phyloP scores from a whole-genome alignment of 1,139 yeast species.

The Williopsis jadinii region DNA sequence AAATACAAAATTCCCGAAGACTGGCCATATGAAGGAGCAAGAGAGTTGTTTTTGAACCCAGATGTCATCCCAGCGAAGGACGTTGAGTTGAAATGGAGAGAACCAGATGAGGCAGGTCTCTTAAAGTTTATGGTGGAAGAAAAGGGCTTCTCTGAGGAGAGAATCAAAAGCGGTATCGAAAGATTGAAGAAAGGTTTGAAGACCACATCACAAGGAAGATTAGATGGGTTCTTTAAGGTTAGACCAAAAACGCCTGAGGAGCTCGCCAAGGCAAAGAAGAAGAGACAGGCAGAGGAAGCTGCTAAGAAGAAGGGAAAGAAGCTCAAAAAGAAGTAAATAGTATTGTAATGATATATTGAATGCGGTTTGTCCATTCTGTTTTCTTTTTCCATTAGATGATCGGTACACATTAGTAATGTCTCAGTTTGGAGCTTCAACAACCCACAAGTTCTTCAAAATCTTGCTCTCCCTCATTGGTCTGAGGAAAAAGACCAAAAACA shows the following conservation, averaged over 20 bases:
- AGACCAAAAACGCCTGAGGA: slow-evolving; percentile 47
- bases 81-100: slow-evolving; percentile 59
- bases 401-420: too few species aligned
- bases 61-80: slow-evolving; percentile 62
- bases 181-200: slow-evolving; percentile 79
- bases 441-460: slow-evolving; percentile 28
- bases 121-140: slow-evolving; percentile 30
- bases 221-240: slow-evolving; percentile 84
- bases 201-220: slow-evolving; percentile 82
- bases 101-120: slow-evolving; percentile 32
- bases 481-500: slow-evolving; percentile 38
- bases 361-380: too few species aligned
- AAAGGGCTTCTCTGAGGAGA: slow-evolving; percentile 82
- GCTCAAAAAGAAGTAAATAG: slow-evolving; percentile 13
- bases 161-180: slow-evolving; percentile 82
- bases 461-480: slow-evolving; percentile 55
- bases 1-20: slow-evolving; percentile 86
- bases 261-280: slow-evolving; percentile 31
- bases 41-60: slow-evolving; percentile 74
- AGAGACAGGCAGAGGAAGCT: slow-evolving; percentile 30
- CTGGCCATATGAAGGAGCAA: slow-evolving; percentile 90
- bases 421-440: slow-evolving; percentile 6
- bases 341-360: neutral
- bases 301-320: slow-evolving; percentile 28
- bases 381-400: too few species aligned